These are phyloP conservation scores for Penicillium salamii DNA, from an alignment of 495 filamentous ascomycete genomes.

Conservation along the genomic window DNA sequence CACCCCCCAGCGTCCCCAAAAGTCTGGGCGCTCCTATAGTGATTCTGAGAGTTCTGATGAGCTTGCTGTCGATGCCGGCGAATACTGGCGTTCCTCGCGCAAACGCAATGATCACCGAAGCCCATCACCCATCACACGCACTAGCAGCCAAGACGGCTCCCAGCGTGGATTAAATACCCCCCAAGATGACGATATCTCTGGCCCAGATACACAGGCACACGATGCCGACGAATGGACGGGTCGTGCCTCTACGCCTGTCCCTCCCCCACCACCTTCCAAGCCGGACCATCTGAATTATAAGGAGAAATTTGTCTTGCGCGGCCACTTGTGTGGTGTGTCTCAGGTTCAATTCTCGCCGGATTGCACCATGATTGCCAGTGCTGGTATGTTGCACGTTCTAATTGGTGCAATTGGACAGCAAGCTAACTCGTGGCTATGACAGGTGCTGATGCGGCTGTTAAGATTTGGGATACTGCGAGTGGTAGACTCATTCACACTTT, in stretches of 20 bases:
- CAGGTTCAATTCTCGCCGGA: conserved; percentile 88
- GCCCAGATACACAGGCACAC: conserved; percentile 3
- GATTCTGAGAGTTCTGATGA: conserved; percentile 48
- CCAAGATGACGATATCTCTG: conserved; percentile 14
- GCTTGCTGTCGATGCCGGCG: conserved; percentile 37
- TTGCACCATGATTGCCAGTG: conserved; percentile 83
- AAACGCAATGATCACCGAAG: conserved; percentile 25
- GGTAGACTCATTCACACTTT: conserved; percentile 80
- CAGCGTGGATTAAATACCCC: conserved; percentile 17
- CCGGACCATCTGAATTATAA: conserved; percentile 55
- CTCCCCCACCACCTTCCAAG: conserved; percentile 41
- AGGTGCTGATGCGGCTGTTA: conserved; percentile 84
- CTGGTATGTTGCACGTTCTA: conserved; percentile 49
- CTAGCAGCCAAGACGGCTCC: conserved; percentile 13
- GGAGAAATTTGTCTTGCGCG: conserved; percentile 62
- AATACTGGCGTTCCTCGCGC: conserved; percentile 37
- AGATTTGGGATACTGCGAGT: conserved; percentile 81
- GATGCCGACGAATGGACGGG: conserved; percentile 21
- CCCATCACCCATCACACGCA: conserved; percentile 19
- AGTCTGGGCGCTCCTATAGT: conserved; percentile 27
- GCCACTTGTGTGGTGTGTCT: conserved; percentile 77
- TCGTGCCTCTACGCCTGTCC: conserved; percentile 32
- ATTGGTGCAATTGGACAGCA: background rate
- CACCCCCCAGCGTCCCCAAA: conserved; percentile 36
- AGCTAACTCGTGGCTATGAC: conserved; percentile 1